phyloP scores from a whole-genome alignment of 257 asterid species.

The Lantana camara region DNA sequence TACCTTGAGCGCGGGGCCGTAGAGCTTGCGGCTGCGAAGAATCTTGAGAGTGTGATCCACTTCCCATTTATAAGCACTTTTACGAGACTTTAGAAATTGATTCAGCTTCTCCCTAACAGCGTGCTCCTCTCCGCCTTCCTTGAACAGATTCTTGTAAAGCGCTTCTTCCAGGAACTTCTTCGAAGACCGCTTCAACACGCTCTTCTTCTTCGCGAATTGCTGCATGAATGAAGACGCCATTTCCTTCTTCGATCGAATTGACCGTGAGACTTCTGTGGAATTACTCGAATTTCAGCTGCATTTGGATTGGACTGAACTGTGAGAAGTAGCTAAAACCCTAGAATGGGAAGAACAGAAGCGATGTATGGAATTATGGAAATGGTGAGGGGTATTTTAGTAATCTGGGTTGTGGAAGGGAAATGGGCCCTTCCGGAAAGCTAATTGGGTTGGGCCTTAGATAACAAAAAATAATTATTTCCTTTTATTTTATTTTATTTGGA shows the following conservation, averaged over 20 bases:
- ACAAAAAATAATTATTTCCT: too few species aligned
- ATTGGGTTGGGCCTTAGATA: neutral
- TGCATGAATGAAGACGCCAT: conserved; percentile 84
- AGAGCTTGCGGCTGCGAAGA: conserved; percentile 59
- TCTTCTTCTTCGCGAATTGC: conserved; percentile 67
- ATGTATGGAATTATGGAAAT: too few species aligned
- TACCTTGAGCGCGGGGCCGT: too few species aligned
- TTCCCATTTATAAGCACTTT: conserved; percentile 93
- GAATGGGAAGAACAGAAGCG: too few species aligned
- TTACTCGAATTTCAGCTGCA: conserved; percentile 11
- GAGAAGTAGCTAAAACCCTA: too few species aligned
- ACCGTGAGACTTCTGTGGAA: neutral
- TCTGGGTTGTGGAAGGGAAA: too few species aligned
- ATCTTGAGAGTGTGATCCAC: conserved; percentile 72
- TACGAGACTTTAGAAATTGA: conserved; percentile 60
- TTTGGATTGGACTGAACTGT: neutral
- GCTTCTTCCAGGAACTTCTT: conserved; percentile 80
- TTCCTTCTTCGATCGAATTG: conserved; percentile 15
- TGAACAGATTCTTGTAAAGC: conserved; percentile 77
- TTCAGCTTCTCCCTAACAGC: conserved; percentile 59
- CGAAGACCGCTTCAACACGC: conserved; percentile 57
- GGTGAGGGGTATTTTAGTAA: too few species aligned
- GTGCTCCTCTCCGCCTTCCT: conserved; percentile 70
- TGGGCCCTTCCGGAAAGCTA: conserved; percentile 16
- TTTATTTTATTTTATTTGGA: too few species aligned